Base-by-base conservation (phyloP, 2,329 filamentous ascomycete species). In the Fusarium incarnatum region DNA sequence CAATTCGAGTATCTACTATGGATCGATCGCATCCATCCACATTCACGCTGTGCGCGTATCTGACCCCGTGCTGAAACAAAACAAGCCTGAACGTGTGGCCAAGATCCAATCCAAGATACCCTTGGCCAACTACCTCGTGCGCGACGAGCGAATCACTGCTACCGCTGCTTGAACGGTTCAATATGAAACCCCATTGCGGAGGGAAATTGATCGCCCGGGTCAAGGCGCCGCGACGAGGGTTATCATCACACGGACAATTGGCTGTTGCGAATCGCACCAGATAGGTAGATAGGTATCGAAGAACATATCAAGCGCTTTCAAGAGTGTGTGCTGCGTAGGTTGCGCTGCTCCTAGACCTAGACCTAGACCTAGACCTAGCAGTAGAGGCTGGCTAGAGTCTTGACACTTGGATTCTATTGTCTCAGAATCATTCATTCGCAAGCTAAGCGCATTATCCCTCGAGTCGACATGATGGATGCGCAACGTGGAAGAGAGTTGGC, bases 61-160 rank as follows among this genome's bases (percentile, higher is more conserved):
- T 67, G 57, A 56, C 61, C 70, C 71, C 67, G 68, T 68, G 55
- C 72, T 75, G 73, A 75, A 75, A 75, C 73, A 75, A 69, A 70
- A 73, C 63, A 75, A 64, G 70, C 56, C 66, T 54, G 45, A 61
- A 61, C 59, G 60, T 68, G 70, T 72, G 70, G 66, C 70, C 71
- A 69, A 71, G 64, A 62, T 70, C 73, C 68, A 73, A 68, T 70
- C 55, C 58, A 45, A 68, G 25, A 61, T 73, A 56, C 65, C 48
- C 56, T 70, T 56, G 53, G 50, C 34, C 48, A 46, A 58, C 48
- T 59, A 40, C 57, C 53, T 70, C 57, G 70, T 73, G 62, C 53
- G 52, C 64, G 47, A 48, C 44, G 58, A 64, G 62, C 71, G 64
- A 73, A 60, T 70, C 66, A 55, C 59, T 58, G 47, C 42, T 48